phyloP scores from a whole-genome alignment of 1,284 basidiomycete genomes.

The Inonotus hispidus region DNA sequence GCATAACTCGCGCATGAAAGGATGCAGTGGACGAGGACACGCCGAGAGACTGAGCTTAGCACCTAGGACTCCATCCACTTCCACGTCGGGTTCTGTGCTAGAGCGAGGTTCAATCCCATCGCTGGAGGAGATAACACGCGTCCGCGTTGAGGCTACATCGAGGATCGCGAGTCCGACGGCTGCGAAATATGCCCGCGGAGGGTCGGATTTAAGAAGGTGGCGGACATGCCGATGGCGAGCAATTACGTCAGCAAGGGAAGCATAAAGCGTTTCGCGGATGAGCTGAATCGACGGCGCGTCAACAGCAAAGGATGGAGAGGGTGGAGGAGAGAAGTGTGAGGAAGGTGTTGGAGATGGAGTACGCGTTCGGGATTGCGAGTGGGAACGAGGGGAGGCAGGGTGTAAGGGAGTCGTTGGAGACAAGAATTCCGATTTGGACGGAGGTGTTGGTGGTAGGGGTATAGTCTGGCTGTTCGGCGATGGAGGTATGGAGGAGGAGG shows the following conservation, averaged over 20 bases:
- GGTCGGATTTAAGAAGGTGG: slow-evolving; percentile 50
- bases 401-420: slow-evolving; percentile 15
- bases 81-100: slow-evolving; percentile 1
- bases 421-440: slow-evolving; percentile 11
- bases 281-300: slow-evolving; percentile 60
- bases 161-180: slow-evolving; percentile 69
- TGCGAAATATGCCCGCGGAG: slow-evolving; percentile 70
- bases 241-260: slow-evolving; percentile 65
- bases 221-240: slow-evolving; percentile 48
- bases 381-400: not conserved
- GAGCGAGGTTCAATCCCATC: not conserved
- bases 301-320: slow-evolving; percentile 34
- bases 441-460: slow-evolving; percentile 1
- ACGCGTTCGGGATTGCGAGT: slow-evolving; percentile 1
- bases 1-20: slow-evolving; percentile 64
- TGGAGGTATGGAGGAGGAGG: slow-evolving; percentile 19
- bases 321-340: slow-evolving; percentile 20
- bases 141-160: slow-evolving; percentile 45
- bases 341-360: slow-evolving; percentile 12
- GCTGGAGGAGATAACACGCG: not conserved
- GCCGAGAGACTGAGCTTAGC: slow-evolving; percentile 48
- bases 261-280: slow-evolving; percentile 80
- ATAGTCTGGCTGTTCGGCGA: slow-evolving; percentile 20
- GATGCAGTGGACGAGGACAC: slow-evolving; percentile 54
- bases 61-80: slow-evolving; percentile 39